Conservation (phyloP, 2,329 filamentous ascomycete species). For the Alternaria atra region DNA sequence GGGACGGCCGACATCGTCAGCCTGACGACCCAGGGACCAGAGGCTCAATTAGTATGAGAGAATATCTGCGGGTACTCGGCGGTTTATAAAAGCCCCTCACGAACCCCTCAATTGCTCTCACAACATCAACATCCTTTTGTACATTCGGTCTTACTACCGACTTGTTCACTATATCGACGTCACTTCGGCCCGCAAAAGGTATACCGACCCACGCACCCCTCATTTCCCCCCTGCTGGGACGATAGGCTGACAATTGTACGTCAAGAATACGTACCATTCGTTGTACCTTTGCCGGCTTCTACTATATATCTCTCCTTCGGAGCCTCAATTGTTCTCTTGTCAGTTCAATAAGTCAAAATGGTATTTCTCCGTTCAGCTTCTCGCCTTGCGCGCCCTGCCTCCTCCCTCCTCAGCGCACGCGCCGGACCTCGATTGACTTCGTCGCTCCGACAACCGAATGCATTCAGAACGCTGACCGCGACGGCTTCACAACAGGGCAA, state of each 20-base stretch:
- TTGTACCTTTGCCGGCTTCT: slow-evolving; percentile 24
- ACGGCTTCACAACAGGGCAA: slow-evolving; percentile 84
- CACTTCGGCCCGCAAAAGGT: slow-evolving; percentile 37
- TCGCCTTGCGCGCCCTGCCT: slow-evolving; percentile 65
- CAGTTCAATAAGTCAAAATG: slow-evolving; percentile 54
- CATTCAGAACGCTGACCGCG: slow-evolving; percentile 70
- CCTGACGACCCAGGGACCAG: slow-evolving; percentile 33
- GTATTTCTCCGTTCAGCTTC: slow-evolving; percentile 71
- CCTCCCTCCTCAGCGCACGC: slow-evolving; percentile 60
- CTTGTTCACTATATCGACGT: slow-evolving; percentile 25
- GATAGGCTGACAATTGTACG: slow-evolving; percentile 36
- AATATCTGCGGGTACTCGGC: slow-evolving; percentile 29
- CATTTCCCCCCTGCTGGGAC: slow-evolving; percentile 18
- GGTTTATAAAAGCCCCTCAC: slow-evolving; percentile 44
- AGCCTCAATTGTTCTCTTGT: slow-evolving; percentile 27
- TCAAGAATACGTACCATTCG: slow-evolving; percentile 38
- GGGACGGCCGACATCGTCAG: slow-evolving; percentile 37
- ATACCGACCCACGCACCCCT: slow-evolving; percentile 33
- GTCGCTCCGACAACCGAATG: slow-evolving; percentile 58
- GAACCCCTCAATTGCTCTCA: slow-evolving; percentile 30
- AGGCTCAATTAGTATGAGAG: slow-evolving; percentile 22
- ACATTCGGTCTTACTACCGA: slow-evolving; percentile 20
- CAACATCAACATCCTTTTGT: slow-evolving; percentile 26
- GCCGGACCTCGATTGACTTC: slow-evolving; percentile 53
- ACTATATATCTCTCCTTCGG: slow-evolving; percentile 34